phyloP scores from a whole-genome alignment of 495 filamentous ascomycete species.

The Neurospora tetraspora region DNA sequence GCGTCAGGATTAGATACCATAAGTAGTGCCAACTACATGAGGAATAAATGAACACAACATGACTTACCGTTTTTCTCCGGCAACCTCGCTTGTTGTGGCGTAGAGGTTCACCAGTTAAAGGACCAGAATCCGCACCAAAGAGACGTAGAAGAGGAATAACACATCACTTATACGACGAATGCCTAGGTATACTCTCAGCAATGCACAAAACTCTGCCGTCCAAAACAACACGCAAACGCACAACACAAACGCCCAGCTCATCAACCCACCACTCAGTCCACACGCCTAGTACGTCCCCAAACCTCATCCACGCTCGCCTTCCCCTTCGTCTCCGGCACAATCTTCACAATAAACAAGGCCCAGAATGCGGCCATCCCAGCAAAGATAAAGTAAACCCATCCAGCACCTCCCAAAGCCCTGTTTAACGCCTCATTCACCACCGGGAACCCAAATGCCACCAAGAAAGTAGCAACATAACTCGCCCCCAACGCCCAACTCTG shows the following conservation, averaged over 20 bases:
- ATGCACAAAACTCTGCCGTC: not conserved
- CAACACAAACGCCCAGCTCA: not conserved
- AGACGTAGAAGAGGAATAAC: not conserved
- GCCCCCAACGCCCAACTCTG: constrained; percentile 77
- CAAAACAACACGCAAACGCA: not conserved
- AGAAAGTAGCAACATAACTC: constrained; percentile 85
- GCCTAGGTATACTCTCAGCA: not conserved
- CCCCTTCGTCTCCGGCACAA: constrained; percentile 77
- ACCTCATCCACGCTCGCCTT: constrained; percentile 77
- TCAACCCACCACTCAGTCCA: constrained; percentile 27
- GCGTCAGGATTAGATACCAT: no score
- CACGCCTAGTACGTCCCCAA: constrained; percentile 60
- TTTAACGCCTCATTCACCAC: constrained; percentile 64
- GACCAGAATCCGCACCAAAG: not conserved
- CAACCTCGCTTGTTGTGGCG: no score
- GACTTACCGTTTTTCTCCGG: no score
- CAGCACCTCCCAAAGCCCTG: constrained; percentile 48
- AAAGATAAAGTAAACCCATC: constrained; percentile 84
- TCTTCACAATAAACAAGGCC: constrained; percentile 53
- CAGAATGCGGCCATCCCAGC: constrained; percentile 58
- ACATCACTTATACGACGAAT: not conserved
- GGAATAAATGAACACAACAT: no score
- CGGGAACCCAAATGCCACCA: constrained; percentile 90
- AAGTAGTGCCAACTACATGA: no score
- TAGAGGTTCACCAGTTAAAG: not conserved